These are phyloP conservation scores for Triangularia setosa DNA, from an alignment of 2,329 filamentous ascomycete species.

Conservation along the genomic window DNA sequence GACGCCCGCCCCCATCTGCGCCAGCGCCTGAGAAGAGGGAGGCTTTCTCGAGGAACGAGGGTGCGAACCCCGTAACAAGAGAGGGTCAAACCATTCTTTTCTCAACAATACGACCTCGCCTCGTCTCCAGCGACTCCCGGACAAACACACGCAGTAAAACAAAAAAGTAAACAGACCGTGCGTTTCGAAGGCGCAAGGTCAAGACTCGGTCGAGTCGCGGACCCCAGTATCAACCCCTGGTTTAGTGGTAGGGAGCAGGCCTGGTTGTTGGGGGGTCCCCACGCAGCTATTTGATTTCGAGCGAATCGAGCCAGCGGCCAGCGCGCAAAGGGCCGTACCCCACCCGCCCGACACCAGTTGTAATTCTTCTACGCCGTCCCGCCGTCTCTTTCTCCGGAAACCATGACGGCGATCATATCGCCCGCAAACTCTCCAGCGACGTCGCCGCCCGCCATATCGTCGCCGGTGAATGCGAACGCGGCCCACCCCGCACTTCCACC, in stretches of 20 bases:
- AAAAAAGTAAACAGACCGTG: not conserved
- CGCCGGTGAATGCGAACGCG: constrained; percentile 41
- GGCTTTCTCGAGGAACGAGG: not conserved
- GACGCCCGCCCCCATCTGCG: not conserved
- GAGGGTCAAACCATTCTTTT: not conserved
- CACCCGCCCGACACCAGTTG: constrained; percentile 10
- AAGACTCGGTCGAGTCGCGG: constrained; percentile 2
- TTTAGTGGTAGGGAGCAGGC: constrained; percentile 1
- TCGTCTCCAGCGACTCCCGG: not conserved
- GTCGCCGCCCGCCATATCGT: constrained; percentile 48
- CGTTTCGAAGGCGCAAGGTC: constrained; percentile 2
- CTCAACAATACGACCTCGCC: not conserved
- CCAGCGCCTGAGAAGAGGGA: not conserved
- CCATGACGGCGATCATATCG: constrained; percentile 54
- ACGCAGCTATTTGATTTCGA: constrained; percentile 9
- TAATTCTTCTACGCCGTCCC: constrained; percentile 20
- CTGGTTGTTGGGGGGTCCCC: constrained; percentile 15
- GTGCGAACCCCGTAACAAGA: not conserved
- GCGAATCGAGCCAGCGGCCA: constrained; percentile 5
- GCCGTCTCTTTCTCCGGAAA: constrained; percentile 31
- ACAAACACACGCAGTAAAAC: not conserved
- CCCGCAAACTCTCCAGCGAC: constrained; percentile 51
- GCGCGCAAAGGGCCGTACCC: constrained; percentile 19
- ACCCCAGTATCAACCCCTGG: constrained; percentile 11
- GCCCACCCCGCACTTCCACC: constrained; percentile 54